Base-by-base conservation (phyloP, 2,329 filamentous ascomycete species). In the Colletotrichum spinosum region DNA sequence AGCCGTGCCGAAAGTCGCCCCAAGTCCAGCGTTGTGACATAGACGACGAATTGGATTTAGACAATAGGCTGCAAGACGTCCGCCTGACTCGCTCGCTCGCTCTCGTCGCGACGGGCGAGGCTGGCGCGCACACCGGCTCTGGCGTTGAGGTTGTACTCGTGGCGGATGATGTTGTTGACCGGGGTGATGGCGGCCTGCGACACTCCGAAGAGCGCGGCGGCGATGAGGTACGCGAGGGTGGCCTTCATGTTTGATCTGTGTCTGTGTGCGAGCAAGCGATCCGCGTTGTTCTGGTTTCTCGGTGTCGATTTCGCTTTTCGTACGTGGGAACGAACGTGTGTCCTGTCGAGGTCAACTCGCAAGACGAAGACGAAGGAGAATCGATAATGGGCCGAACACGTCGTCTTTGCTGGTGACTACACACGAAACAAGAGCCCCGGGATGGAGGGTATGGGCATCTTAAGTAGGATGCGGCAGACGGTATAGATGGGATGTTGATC, bases 81-180 rank as follows among this genome's bases (percentile, higher is more conserved):
- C 6, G 46, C 42, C 7, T 51, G 46, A 37, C 37, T n/a, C 13
- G 13, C 41, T 15, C 38, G 7, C 2, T 15, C 35, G 6, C 8
- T 35, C 41, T 57, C 58, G 2, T 53, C 58, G 7, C 58, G 58
- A 38, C 49, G 58, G 6, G 34, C 41, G 33, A 62, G 37, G 33
- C 50, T 55, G 46, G 58, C 62, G 52, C 62, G 62, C 9, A 56
- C 62, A 11, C 62, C 62, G 3, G 62, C 58, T 45, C 62, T 62
- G n/a, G 62, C 62, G 46, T 62, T 65, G 39, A 65, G 25, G 46
- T 65, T 65, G 62, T 65, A 65, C 52, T 65, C 62, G 33, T 65
- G 62, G 10, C 62, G 62, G 33, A 65, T 56, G 58, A 65, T 65
- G 62, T 65, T 65, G 58, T 65, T 65, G 39, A 65, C 9, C 37